phyloP scores from a whole-genome alignment of 2,329 filamentous ascomycete genomes.

The Sclerotinia subarctica region DNA sequence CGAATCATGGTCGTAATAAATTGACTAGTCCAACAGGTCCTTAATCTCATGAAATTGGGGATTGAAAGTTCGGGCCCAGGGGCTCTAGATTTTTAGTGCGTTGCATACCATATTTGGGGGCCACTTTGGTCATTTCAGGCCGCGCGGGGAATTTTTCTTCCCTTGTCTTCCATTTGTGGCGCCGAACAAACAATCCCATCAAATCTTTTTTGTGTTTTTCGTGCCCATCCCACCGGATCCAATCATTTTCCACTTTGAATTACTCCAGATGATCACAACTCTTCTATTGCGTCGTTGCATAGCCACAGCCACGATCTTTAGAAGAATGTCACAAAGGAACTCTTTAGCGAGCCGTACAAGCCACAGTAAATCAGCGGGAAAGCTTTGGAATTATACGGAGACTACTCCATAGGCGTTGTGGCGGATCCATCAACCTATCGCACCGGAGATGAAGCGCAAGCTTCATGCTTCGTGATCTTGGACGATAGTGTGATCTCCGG shows the following conservation, averaged over 20 bases:
- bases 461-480: neutral
- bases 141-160: neutral
- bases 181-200: neutral
- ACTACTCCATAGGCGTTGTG: neutral
- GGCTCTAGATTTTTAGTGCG: neutral
- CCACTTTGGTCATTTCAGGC: slow-evolving; percentile 13
- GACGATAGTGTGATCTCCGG: neutral
- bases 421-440: neutral
- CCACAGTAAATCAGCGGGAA: slow-evolving; percentile 7
- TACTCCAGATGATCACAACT: neutral
- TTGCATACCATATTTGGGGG: neutral
- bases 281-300: neutral
- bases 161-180: neutral
- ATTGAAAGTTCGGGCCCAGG: neutral
- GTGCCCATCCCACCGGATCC: neutral
- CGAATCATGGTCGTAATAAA: neutral
- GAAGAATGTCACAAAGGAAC: neutral
- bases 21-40: slow-evolving; percentile 2
- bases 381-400: neutral
- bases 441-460: slow-evolving; percentile 7
- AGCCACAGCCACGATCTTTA: neutral
- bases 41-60: neutral
- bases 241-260: neutral
- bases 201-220: neutral
- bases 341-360: neutral